Conservation (phyloP, 768 basidiomycete genomes). For the Hygrophorus pudorinus region DNA sequence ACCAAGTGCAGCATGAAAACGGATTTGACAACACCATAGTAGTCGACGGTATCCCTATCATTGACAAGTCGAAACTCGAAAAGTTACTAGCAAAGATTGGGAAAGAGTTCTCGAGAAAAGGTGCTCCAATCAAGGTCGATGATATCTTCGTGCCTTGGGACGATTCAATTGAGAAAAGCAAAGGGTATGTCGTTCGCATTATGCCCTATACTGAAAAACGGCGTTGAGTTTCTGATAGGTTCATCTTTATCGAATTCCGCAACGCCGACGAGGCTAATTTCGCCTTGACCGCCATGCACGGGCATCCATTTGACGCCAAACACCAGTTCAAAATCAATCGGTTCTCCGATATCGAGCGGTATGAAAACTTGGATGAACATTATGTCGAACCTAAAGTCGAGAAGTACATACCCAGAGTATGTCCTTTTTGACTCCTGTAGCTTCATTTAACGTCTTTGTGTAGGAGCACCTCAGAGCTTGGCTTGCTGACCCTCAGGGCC, state of each 20-base stretch:
- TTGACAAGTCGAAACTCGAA: constrained; percentile 79
- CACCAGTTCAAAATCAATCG: constrained; percentile 80
- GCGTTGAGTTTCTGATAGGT: constrained; percentile 34
- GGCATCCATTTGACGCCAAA: constrained; percentile 78
- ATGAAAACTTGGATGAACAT: constrained; percentile 63
- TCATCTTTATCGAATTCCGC: constrained; percentile 73
- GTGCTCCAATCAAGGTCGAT: constrained; percentile 63
- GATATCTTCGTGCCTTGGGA: constrained; percentile 89
- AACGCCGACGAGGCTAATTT: constrained; percentile 59
- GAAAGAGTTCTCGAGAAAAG: constrained; percentile 79
- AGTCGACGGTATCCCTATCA: constrained; percentile 85
- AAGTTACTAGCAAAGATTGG: constrained; percentile 71
- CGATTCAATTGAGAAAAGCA: constrained; percentile 70
- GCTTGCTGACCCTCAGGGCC: constrained; percentile 85
- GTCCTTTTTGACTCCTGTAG: constrained; percentile 8
- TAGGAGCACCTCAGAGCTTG: constrained; percentile 95
- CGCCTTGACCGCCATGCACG: constrained; percentile 59
- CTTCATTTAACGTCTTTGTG: constrained; percentile 1
- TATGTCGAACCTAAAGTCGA: constrained; percentile 68
- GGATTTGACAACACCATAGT: constrained; percentile 87
- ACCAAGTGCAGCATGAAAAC: constrained; percentile 75
- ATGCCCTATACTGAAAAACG: not conserved
- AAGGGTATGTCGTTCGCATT: constrained; percentile 56
- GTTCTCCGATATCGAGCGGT: constrained; percentile 85
- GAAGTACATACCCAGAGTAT: constrained; percentile 67